Evolutionary conservation across 371 early-diverging fungal genomes (phyloP), one percentile per base, ranked within the genome.

Genomic region (Batrachochytrium dendrobatidis): DNA sequence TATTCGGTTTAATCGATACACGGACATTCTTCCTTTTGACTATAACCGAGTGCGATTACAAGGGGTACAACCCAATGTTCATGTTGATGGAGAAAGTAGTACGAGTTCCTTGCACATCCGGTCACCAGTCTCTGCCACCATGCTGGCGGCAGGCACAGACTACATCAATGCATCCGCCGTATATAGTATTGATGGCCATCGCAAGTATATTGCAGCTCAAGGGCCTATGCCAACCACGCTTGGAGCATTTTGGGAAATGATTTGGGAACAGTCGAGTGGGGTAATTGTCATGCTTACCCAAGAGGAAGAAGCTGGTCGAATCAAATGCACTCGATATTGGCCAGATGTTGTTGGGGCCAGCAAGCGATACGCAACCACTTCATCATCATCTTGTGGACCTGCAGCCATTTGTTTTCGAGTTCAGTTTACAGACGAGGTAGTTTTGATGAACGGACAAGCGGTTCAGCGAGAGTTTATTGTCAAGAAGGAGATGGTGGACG

Each of bases 271-370:
- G 64, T 61, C 79, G 3, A 71, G 81, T 0, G 65, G 73, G 3
- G 84, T 89, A 3, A 77, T 96, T 28, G 90, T 94, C 17, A 94
- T 94, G 94, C 70, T 96, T 58, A 89, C 95, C 0, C 82, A 84
- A 45, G 86, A 87, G 55, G 83, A 85, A 48, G 95, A 96, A 70
- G 80, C 81, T 58, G 84, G 86, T 2, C 73, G 85, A 62, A 65
- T 67, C 7, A 88, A 94, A 73, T 89, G 87, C 62, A 81, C 83
- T 63, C 80, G 83, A 15, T 91, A 91, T 66, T 90, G 90, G 89
- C 87, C 89, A 1, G 66, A 69, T 20, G 24, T 28, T 18, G 43
- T n/a, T 29, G 55, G 44, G 26, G 3, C 34, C 35, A 50, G 34
- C 58, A 59, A 43, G 26, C 51, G 51, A 17, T 51, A 51, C 30